A percentile compares a stretch with the other conserved stretches of the same genome.
phyloP scores from a whole-genome alignment of 2,329 filamentous ascomycete genomes.

The Pseudogymnoascus sp. region DNA sequence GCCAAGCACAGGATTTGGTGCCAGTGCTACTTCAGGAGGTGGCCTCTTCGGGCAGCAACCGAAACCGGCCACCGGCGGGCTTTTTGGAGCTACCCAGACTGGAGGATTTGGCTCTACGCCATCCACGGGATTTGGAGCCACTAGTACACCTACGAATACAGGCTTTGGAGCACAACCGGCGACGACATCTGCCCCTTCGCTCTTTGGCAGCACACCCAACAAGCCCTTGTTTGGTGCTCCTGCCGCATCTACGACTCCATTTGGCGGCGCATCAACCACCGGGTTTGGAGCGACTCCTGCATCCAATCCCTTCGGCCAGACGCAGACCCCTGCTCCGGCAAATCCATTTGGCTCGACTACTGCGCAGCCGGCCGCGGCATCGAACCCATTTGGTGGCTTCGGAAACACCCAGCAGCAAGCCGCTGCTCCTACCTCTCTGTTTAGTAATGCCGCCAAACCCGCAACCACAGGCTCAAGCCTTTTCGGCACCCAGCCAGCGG shows the following conservation, averaged over 20 bases:
- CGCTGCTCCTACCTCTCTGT: slow-evolving; percentile 27
- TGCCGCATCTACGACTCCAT: slow-evolving; percentile 20
- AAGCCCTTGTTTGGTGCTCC: slow-evolving; percentile 31
- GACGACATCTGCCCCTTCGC: slow-evolving; percentile 15
- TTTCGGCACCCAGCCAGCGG: slow-evolving; percentile 30
- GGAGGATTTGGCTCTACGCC: slow-evolving; percentile 33
- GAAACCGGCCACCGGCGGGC: slow-evolving; percentile 28
- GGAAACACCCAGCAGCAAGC: slow-evolving; percentile 37
- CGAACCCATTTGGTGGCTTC: slow-evolving; percentile 35
- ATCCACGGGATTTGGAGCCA: slow-evolving; percentile 24
- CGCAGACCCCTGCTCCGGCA: slow-evolving; percentile 17
- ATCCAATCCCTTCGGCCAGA: slow-evolving; percentile 34
- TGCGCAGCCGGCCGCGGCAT: slow-evolving; percentile 33
- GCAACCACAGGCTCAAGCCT: slow-evolving; percentile 26
- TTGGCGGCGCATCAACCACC: slow-evolving; percentile 21
- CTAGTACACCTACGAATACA: slow-evolving; percentile 20
- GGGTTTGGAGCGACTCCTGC: slow-evolving; percentile 12
- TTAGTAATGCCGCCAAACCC: slow-evolving; percentile 29
- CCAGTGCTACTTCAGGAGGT: slow-evolving; percentile 29
- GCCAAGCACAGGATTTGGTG: slow-evolving; percentile 41
- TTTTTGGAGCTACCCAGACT: slow-evolving; percentile 35
- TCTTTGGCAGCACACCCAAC: slow-evolving; percentile 30
- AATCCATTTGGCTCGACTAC: slow-evolving; percentile 34
- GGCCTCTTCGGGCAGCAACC: slow-evolving; percentile 36
- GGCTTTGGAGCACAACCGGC: slow-evolving; percentile 23